Conservation (phyloP, 495 filamentous ascomycete species). For the Alectoria sarmentosa region DNA sequence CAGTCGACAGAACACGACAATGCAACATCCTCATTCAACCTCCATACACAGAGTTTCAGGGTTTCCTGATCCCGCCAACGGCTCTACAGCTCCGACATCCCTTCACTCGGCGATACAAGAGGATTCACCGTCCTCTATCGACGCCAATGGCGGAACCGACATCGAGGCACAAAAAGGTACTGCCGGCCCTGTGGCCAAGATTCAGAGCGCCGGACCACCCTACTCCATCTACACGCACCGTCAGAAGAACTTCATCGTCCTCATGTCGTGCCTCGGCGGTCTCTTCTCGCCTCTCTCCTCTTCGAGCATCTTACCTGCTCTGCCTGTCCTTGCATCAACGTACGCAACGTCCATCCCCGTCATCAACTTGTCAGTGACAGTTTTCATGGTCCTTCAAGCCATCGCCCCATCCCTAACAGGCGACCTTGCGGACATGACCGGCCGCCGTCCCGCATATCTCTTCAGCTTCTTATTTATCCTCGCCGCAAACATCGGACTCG, state of each 20-base stretch:
- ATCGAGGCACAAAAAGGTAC: too few species aligned
- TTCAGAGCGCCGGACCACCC: constrained; percentile 13
- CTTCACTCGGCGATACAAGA: too few species aligned
- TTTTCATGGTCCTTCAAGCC: constrained; percentile 57
- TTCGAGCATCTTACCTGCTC: constrained; percentile 69
- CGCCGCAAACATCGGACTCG: constrained; percentile 35
- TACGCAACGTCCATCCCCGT: constrained; percentile 51
- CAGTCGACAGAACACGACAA: too few species aligned
- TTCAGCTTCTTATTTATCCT: constrained; percentile 34
- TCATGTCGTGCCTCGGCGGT: constrained; percentile 54
- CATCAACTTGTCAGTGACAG: constrained; percentile 65
- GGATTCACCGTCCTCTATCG: too few species aligned
- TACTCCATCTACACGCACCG: constrained; percentile 20
- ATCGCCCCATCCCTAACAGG: constrained; percentile 42
- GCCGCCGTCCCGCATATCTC: constrained; percentile 36
- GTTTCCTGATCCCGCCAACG: too few species aligned
- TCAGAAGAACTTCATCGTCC: constrained; percentile 37
- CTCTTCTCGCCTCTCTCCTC: constrained; percentile 67
- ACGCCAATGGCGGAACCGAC: too few species aligned
- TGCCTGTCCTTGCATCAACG: constrained; percentile 52
- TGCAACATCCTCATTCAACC: too few species aligned
- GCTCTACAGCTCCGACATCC: too few species aligned
- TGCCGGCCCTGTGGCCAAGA: too few species aligned
- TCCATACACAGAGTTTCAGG: too few species aligned
- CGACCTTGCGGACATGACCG: constrained; percentile 36